phyloP scores from a whole-genome alignment of 2,329 filamentous ascomycete species.

The Penicillium sp. region DNA sequence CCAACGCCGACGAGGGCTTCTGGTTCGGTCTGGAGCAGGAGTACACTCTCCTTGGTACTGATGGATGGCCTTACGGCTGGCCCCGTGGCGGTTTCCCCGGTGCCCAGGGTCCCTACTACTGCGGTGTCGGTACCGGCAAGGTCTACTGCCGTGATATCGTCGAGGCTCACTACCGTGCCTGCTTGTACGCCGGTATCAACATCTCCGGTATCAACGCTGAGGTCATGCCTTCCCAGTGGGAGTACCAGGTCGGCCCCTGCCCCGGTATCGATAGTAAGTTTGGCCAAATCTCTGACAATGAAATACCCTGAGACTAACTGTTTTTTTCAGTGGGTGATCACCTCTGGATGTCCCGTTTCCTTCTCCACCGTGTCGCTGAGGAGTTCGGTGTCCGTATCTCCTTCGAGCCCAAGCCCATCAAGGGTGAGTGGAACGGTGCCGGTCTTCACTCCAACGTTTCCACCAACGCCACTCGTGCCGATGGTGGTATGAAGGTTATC shows the following conservation, averaged over 20 bases:
- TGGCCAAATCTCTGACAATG: background rate
- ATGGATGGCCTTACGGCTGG: constrained; percentile 91
- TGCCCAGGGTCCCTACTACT: constrained; percentile 94
- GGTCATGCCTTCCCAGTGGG: constrained; percentile 98
- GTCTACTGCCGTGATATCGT: constrained; percentile 98
- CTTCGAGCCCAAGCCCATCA: constrained; percentile 91
- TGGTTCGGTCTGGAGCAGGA: constrained; percentile 99
- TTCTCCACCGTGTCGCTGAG: constrained; percentile 87
- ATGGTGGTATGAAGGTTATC: constrained; percentile 94
- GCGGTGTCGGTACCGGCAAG: constrained; percentile 94
- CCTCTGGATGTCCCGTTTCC: constrained; percentile 89
- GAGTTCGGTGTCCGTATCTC: constrained; percentile 97
- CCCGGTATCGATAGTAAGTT: constrained; percentile 74
- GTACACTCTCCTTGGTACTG: constrained; percentile 86
- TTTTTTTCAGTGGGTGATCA: constrained; percentile 74
- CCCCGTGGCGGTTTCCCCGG: constrained; percentile 83
- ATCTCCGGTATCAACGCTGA: constrained; percentile 99
- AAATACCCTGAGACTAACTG: constrained; percentile 24
- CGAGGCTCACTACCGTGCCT: constrained; percentile 89
- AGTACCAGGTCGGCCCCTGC: constrained; percentile 94
- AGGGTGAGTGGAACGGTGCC: constrained; percentile 95
- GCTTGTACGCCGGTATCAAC: constrained; percentile 81
- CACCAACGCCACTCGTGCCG: constrained; percentile 79
- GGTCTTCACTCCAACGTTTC: constrained; percentile 95
- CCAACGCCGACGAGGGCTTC: constrained; percentile 75